phyloP scores from a whole-genome alignment of 2,329 filamentous ascomycete genomes.

The Botrytis cinerea region DNA sequence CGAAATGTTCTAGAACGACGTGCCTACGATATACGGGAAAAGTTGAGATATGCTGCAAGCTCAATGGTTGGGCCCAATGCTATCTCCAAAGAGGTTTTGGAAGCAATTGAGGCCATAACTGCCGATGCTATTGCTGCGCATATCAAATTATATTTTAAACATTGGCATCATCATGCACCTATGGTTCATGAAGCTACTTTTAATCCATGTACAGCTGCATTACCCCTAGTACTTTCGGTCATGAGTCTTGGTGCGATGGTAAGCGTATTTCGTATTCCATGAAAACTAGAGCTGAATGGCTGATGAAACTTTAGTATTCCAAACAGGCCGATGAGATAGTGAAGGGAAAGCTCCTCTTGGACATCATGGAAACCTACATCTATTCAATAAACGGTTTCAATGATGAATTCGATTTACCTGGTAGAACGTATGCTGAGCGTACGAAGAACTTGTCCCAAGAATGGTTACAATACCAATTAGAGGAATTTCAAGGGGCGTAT shows the following conservation, averaged over 20 bases:
- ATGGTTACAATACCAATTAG: constrained; percentile 40
- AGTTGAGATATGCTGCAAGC: constrained; percentile 36
- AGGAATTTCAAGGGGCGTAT: constrained; percentile 41
- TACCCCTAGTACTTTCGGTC: constrained; percentile 38
- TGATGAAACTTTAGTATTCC: constrained; percentile 34
- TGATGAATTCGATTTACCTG: constrained; percentile 38
- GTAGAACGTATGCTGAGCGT: constrained; percentile 34
- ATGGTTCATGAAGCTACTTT: constrained; percentile 41
- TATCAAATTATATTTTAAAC: constrained; percentile 40
- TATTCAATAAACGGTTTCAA: constrained; percentile 37
- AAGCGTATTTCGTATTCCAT: constrained; percentile 6
- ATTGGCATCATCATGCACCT: constrained; percentile 42
- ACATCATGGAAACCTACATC: constrained; percentile 37
- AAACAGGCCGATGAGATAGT: constrained; percentile 31
- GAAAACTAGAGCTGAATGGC: constrained; percentile 17
- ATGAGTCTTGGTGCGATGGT: constrained; percentile 42
- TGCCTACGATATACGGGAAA: constrained; percentile 38
- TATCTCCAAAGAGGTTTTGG: constrained; percentile 34
- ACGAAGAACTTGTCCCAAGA: constrained; percentile 33
- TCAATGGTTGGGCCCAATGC: constrained; percentile 30
- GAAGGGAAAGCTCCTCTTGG: constrained; percentile 35
- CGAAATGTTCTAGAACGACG: constrained; percentile 34
- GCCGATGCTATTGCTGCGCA: constrained; percentile 34
- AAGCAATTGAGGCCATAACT: constrained; percentile 38
- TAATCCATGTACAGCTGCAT: constrained; percentile 37